Evolutionary conservation across 225 moss, liverwort and hornwort species (phyloP).

Genomic region (Neckera pumila): DNA sequence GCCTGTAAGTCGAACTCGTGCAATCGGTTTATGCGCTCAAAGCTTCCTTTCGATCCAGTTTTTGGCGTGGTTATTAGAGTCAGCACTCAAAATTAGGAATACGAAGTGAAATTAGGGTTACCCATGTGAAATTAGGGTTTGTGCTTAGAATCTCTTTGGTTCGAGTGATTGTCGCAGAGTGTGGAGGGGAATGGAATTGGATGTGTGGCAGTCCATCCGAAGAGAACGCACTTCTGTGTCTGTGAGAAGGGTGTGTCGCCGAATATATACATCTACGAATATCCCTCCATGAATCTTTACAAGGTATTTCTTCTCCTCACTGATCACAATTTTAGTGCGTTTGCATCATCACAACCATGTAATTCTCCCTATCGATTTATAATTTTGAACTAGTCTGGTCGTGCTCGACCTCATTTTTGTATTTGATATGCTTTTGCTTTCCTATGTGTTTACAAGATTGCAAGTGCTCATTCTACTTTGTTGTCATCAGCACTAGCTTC

Average conservation of each 20-base stretch:
- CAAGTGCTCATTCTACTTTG: neutral
- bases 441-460: neutral
- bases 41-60: neutral
- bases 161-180: constrained; percentile 36
- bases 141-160: neutral
- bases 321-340: neutral
- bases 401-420: neutral
- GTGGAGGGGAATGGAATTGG: constrained; percentile 86
- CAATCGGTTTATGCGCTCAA: neutral
- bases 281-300: constrained; percentile 65
- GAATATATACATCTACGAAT: constrained; percentile 63
- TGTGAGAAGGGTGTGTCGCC: constrained; percentile 87
- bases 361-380: neutral
- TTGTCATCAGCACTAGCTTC: neutral
- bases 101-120: neutral
- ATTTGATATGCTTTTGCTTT: neutral
- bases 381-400: neutral
- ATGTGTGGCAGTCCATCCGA: constrained; percentile 85
- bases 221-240: constrained; percentile 61
- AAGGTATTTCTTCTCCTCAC: constrained; percentile 30
- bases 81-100: neutral
- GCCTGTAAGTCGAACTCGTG: constrained; percentile 24
- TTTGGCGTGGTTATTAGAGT: neutral
- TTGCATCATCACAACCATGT: neutral
- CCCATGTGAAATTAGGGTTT: neutral